phyloP scores from a whole-genome alignment of 2,329 filamentous ascomycete genomes.

The Aureobasidium sp. region DNA sequence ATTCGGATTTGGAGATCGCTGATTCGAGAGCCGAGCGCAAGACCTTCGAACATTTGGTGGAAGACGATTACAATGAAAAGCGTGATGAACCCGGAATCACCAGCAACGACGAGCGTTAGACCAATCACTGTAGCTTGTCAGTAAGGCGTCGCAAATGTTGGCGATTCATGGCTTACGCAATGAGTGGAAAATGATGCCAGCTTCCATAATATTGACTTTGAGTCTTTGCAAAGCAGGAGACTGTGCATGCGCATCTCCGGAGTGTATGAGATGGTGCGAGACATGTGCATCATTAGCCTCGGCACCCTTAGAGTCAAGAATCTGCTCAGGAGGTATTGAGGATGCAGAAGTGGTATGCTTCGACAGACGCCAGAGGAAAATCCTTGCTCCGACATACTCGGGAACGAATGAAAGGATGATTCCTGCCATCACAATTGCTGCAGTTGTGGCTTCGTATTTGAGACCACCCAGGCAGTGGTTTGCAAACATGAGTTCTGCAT shows the following conservation, averaged over 20 bases:
- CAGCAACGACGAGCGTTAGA: conserved; percentile 50
- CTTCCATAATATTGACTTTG: conserved; percentile 62
- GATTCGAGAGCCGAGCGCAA: conserved; percentile 66
- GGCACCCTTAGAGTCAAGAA: background rate
- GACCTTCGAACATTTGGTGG: conserved; percentile 71
- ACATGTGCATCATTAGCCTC: background rate
- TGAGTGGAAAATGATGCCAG: conserved; percentile 69
- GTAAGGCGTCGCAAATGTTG: background rate
- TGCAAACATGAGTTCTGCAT: conserved; percentile 64
- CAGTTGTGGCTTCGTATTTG: conserved; percentile 60
- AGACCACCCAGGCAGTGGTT: conserved; percentile 62
- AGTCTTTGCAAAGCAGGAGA: conserved; percentile 28
- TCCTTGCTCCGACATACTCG: conserved; percentile 58
- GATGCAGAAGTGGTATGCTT: conserved; percentile 1
- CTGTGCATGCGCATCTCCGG: background rate
- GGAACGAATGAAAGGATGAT: conserved; percentile 65
- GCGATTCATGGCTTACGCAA: conserved; percentile 43
- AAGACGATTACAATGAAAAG: conserved; percentile 61
- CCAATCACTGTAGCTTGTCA: conserved; percentile 48
- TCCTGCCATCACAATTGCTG: conserved; percentile 67
- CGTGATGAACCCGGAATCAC: conserved; percentile 45
- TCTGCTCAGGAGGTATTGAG: background rate
- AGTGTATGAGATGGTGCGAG: background rate
- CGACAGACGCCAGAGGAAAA: conserved; percentile 34
- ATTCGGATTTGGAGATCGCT: conserved; percentile 46